Conservation (phyloP, 305 asterid genomes). For the Fraxinus latifolia region DNA sequence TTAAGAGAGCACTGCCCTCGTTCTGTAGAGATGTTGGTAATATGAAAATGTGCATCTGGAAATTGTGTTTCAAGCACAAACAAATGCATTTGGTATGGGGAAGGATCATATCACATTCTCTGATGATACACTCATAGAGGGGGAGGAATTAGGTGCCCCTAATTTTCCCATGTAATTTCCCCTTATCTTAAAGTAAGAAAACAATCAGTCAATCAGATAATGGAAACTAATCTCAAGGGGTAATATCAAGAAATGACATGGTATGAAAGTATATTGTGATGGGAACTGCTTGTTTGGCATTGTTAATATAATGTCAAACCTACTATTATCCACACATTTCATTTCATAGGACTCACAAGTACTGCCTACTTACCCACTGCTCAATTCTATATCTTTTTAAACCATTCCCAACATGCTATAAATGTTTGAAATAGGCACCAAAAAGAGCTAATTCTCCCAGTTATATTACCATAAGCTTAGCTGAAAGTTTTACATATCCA, state of each 20-base stretch:
- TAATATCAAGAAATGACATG: background rate
- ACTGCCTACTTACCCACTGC: background rate
- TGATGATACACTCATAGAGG: background rate
- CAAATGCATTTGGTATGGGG: background rate
- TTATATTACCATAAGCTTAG: background rate
- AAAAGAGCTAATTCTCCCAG: background rate
- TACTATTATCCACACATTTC: background rate
- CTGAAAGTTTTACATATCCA: background rate
- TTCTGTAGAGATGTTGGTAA: background rate
- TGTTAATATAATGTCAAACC: background rate
- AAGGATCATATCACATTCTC: background rate
- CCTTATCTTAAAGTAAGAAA: background rate
- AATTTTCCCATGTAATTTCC: background rate
- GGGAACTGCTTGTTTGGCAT: background rate
- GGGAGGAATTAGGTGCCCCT: background rate
- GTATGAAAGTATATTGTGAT: background rate
- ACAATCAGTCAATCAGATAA: background rate
- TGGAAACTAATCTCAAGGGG: background rate
- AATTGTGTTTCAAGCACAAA: background rate
- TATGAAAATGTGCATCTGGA: background rate
- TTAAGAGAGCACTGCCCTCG: background rate
- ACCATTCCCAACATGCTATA: background rate
- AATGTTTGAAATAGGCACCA: background rate
- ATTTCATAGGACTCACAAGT: background rate
- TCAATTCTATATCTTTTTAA: background rate